Evolutionary conservation across 1,284 basidiomycete species (phyloP).

Genomic region (Coriolopsis trogii): DNA sequence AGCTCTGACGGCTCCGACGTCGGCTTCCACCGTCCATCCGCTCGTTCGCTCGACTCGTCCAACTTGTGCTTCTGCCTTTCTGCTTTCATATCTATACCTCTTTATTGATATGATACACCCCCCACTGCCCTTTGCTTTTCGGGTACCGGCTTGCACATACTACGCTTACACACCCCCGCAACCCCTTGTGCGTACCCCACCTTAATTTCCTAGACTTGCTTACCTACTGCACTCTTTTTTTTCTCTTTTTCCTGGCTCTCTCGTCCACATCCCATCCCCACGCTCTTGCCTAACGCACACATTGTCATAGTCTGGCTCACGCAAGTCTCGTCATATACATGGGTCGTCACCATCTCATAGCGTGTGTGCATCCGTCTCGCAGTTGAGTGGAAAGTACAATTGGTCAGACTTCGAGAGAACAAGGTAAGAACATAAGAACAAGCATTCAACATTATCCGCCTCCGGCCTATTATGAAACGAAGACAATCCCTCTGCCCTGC

Average conservation of each 20-base stretch:
- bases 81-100: conserved; percentile 29
- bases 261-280: background rate
- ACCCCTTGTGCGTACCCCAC: conserved; percentile 2
- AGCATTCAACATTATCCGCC: conserved; percentile 8
- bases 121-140: conserved; percentile 3
- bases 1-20: no score
- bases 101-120: conserved; percentile 30
- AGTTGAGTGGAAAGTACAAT: background rate
- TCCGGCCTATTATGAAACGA: no score
- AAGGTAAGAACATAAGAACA: conserved; percentile 1
- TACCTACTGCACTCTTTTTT: background rate
- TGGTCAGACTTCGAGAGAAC: background rate
- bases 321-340: conserved; percentile 3
- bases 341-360: background rate
- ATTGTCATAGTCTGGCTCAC: conserved; percentile 7
- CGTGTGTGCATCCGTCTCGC: background rate
- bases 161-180: background rate
- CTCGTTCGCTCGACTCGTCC: background rate
- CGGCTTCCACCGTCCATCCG: background rate
- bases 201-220: conserved; percentile 11
- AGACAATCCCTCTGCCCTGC: background rate
- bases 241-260: background rate
- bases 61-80: background rate
- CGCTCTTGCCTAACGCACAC: conserved; percentile 4
- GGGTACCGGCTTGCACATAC: conserved; percentile 9